Evolutionary conservation across 2,329 filamentous ascomycete genomes (phyloP).

Genomic region (Xylariaceae sp.): DNA sequence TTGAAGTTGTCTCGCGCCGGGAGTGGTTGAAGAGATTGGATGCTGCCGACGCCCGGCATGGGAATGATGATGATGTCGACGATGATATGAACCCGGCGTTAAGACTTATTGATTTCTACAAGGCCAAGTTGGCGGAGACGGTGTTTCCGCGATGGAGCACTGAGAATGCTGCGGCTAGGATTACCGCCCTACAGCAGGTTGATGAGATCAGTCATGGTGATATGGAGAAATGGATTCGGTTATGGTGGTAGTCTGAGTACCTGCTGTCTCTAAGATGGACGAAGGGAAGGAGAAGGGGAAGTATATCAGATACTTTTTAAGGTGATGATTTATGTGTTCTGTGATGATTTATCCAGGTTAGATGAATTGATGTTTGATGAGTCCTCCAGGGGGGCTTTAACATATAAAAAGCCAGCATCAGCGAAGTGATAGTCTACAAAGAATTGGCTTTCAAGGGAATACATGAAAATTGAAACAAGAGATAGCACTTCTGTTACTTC

Average conservation of each 20-base stretch:
- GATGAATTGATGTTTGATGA: too few relatives aligned
- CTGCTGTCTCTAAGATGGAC: too few relatives aligned
- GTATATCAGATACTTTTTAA: too few relatives aligned
- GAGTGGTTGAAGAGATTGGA: conserved; percentile 3
- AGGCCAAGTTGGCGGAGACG: conserved; percentile 2
- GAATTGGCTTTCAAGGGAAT: too few relatives aligned
- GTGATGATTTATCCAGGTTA: too few relatives aligned
- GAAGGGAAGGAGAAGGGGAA: too few relatives aligned
- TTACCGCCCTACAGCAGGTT: neutral
- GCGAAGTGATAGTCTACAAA: too few relatives aligned
- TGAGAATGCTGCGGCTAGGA: neutral
- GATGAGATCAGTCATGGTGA: neutral
- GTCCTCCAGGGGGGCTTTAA: too few relatives aligned
- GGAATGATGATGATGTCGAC: neutral
- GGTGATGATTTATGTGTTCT: too few relatives aligned
- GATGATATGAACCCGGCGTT: conserved; percentile 3
- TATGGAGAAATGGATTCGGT: conserved; percentile 3
- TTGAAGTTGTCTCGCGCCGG: conserved; percentile 2
- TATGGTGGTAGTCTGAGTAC: neutral
- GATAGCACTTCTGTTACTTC: too few relatives aligned
- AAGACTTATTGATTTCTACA: conserved; percentile 6
- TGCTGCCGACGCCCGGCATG: neutral
- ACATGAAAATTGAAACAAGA: too few relatives aligned
- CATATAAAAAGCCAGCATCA: too few relatives aligned
- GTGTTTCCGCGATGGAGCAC: neutral